Evolutionary conservation across 139 green algal genomes (phyloP).

Genomic region (Chlamydomonas eustigma): DNA sequence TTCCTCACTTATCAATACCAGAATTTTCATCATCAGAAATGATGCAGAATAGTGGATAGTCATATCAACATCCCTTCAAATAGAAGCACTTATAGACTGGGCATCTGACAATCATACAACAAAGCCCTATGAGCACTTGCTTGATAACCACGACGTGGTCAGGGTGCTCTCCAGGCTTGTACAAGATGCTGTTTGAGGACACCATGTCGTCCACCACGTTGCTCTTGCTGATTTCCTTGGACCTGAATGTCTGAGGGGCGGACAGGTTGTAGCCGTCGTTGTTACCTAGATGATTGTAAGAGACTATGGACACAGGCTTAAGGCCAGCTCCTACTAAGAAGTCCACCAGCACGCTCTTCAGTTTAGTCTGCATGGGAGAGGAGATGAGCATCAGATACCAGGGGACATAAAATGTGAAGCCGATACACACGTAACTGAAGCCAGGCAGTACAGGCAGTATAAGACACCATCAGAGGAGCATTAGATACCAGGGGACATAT

Average conservation of each 20-base stretch:
- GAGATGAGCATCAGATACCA: conserved; percentile 8
- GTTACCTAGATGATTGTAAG: conserved; percentile 99
- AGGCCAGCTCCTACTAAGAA: conserved; percentile 95
- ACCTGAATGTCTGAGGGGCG: conserved; percentile 83
- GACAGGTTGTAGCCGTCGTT: conserved; percentile 98
- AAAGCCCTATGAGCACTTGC: no score
- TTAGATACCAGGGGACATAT: no score
- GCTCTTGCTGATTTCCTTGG: conserved; percentile 95
- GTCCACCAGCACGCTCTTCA: conserved; percentile 98
- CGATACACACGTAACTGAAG: no score
- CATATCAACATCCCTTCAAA: no score
- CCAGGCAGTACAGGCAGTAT: no score
- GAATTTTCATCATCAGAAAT: no score
- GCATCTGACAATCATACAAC: no score
- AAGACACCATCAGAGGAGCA: no score
- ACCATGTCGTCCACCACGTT: conserved; percentile 99
- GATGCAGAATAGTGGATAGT: no score
- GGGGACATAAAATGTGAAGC: conserved; percentile 52
- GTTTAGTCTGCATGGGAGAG: conserved; percentile 76
- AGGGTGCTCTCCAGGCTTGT: conserved; percentile 90
- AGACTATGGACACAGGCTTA: conserved; percentile 96
- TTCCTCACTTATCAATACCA: no score
- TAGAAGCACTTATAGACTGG: no score
- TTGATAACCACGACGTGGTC: conserved; percentile 99
- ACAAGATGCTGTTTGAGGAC: conserved; percentile 88